phyloP scores from a whole-genome alignment of 1,284 basidiomycete genomes.

The Cryptococcus sp. region DNA sequence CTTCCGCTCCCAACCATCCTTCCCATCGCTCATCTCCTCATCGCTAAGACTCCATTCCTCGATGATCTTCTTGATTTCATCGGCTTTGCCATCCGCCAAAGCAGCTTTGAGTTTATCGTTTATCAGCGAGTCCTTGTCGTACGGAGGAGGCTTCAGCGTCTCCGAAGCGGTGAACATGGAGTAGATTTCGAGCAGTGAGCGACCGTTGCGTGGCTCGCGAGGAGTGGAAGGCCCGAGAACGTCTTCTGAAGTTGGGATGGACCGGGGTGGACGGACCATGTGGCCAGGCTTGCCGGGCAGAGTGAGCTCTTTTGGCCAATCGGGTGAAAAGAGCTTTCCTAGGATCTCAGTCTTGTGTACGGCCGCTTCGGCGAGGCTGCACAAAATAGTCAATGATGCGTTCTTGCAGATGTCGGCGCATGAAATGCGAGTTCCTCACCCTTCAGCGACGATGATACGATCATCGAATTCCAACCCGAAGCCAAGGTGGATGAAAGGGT shows the following conservation, averaged over 20 bases:
- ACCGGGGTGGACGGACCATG: background rate
- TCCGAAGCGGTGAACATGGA: conserved; percentile 21
- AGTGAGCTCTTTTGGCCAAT: conserved; percentile 5
- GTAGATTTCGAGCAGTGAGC: conserved; percentile 38
- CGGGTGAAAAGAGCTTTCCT: conserved; percentile 5
- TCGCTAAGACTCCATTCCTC: conserved; percentile 58
- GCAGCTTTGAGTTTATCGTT: conserved; percentile 55
- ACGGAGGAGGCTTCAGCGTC: conserved; percentile 58
- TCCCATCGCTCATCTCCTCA: conserved; percentile 49
- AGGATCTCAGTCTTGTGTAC: conserved; percentile 49
- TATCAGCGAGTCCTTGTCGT: conserved; percentile 59
- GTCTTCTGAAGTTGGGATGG: conserved; percentile 3
- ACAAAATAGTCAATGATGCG: background rate
- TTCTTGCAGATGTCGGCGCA: background rate
- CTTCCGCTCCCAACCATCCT: conserved; percentile 53
- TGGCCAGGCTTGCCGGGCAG: background rate
- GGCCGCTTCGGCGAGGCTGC: conserved; percentile 61
- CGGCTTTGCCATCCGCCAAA: conserved; percentile 54
- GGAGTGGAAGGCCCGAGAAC: conserved; percentile 1
- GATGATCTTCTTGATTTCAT: conserved; percentile 59
- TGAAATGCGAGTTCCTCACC: conserved; percentile 40
- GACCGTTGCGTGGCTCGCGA: conserved; percentile 8
- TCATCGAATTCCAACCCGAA: conserved; percentile 66
- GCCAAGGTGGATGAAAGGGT: conserved; percentile 69
- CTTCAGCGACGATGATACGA: conserved; percentile 60